Percentiles rank a stretch among this genome's conserved stretches.
These are phyloP conservation scores for Wallacemonas sp. DNA, from an alignment of 208 protist species.

Conservation along the genomic window DNA sequence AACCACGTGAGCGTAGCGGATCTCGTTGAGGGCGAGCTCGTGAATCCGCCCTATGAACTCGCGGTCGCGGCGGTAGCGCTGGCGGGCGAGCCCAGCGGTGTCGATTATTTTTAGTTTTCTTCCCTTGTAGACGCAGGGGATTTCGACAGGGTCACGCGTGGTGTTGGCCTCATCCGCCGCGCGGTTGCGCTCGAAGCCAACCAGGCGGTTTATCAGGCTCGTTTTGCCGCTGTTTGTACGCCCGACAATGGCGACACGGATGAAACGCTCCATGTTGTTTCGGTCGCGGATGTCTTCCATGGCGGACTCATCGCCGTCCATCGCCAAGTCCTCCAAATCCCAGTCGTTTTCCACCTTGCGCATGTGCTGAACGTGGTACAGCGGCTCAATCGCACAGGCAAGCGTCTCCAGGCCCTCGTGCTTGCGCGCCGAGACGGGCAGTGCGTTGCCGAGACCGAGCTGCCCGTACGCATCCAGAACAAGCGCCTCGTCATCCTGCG, in stretches of 20 bases:
- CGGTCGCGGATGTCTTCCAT: constrained; percentile 89
- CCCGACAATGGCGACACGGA: constrained; percentile 91
- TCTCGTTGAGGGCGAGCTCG: constrained; percentile 70
- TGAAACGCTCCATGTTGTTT: constrained; percentile 77
- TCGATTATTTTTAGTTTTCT: constrained; percentile 89
- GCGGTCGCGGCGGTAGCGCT: constrained; percentile 74
- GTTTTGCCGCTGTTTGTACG: constrained; percentile 93
- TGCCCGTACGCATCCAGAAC: constrained; percentile 58
- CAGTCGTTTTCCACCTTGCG: constrained; percentile 81
- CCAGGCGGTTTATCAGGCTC: constrained; percentile 92
- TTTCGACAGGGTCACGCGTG: constrained; percentile 90
- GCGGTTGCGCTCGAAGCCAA: constrained; percentile 88
- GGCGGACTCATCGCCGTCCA: constrained; percentile 75
- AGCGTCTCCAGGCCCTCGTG: constrained; percentile 77
- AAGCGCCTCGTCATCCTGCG: constrained; percentile 22
- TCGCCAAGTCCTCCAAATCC: constrained; percentile 86
- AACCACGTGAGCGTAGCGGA: constrained; percentile 86
- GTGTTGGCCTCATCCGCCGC: constrained; percentile 84
- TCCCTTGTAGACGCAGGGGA: constrained; percentile 86
- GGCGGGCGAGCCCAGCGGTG: constrained; percentile 79
- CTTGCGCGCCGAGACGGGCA: constrained; percentile 69
- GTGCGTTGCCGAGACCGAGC: constrained; percentile 69
- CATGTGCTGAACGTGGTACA: constrained; percentile 82
- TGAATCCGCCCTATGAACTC: constrained; percentile 86
- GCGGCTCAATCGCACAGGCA: constrained; percentile 61